phyloP scores from a whole-genome alignment of 1,139 yeast genomes.

The Insectozyma bohioensis region DNA sequence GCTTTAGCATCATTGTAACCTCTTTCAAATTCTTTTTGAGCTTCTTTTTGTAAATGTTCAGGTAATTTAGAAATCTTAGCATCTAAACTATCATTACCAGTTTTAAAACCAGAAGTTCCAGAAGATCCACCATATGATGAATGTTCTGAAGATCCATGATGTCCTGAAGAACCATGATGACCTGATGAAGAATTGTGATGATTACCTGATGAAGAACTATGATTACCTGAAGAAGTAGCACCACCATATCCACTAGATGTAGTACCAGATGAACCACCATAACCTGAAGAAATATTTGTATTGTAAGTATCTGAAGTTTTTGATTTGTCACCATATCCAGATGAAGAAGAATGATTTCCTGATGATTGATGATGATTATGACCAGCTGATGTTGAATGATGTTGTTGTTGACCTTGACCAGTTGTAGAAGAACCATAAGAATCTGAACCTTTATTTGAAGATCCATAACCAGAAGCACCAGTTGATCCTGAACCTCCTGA shows the following conservation, averaged over 20 bases:
- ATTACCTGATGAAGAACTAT: constrained; percentile 6
- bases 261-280: constrained; percentile 5
- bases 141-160: constrained; percentile 1
- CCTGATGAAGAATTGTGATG: constrained; percentile 3
- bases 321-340: constrained; percentile 6
- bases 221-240: constrained; percentile 6
- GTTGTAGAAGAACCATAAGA: neutral
- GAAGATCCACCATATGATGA: constrained; percentile 3
- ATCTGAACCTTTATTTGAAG: constrained; percentile 1
- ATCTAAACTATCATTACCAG: constrained; percentile 33
- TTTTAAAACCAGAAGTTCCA: constrained; percentile 20
- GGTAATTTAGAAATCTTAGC: constrained; percentile 31
- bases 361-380: constrained; percentile 1
- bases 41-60: constrained; percentile 31
- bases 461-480: constrained; percentile 2
- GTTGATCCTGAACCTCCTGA: constrained; percentile 5
- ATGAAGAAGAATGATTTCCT: constrained; percentile 1
- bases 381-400: too few relatives aligned
- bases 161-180: constrained; percentile 7
- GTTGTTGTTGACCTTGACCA: neutral
- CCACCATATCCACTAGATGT: constrained; percentile 3
- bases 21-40: constrained; percentile 33
- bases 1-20: constrained; percentile 35
- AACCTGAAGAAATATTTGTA: constrained; percentile 5
- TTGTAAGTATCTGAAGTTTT: too few relatives aligned